Evolutionary conservation across 257 asterid species (phyloP).

Genomic region (Solanum infundibuliforme): DNA sequence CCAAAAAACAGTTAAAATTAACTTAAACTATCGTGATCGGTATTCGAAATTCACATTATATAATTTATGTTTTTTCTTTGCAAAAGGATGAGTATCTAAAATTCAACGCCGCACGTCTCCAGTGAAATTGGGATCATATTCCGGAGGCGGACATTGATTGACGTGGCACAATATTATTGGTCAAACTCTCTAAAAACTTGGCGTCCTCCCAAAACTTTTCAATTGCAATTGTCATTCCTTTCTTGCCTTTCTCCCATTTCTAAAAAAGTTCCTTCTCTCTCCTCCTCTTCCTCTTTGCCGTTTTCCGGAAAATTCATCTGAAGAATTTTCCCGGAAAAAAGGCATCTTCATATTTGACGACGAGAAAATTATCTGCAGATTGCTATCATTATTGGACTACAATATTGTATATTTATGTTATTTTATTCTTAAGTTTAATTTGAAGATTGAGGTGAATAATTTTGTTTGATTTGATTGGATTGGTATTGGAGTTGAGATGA

Average conservation of each 20-base stretch:
- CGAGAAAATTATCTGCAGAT: not conserved
- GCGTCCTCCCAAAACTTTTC: not conserved
- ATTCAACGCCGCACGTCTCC: not conserved
- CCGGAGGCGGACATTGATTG: not conserved
- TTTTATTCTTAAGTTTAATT: not conserved
- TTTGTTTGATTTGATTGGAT: not conserved
- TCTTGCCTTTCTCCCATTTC: not conserved
- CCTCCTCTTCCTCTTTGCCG: not conserved
- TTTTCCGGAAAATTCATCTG: constrained; percentile 2
- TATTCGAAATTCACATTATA: too few relatives aligned
- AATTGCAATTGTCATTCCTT: not conserved
- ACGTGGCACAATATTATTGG: not conserved
- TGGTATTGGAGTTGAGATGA: not conserved
- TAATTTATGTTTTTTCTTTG: not conserved
- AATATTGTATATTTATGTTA: not conserved
- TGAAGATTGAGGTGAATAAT: not conserved
- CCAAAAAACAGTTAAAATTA: too few relatives aligned
- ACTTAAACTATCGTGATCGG: too few relatives aligned
- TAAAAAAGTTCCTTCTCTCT: not conserved
- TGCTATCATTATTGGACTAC: not conserved
- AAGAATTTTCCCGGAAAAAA: not conserved
- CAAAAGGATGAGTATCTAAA: not conserved
- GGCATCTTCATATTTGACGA: not conserved
- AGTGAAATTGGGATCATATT: not conserved
- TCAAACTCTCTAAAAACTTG: not conserved